Evolutionary conservation across 257 asterid genomes (phyloP), one percentile per base, ranked within the genome.

Genomic region (Ajuga chamaepitys): DNA sequence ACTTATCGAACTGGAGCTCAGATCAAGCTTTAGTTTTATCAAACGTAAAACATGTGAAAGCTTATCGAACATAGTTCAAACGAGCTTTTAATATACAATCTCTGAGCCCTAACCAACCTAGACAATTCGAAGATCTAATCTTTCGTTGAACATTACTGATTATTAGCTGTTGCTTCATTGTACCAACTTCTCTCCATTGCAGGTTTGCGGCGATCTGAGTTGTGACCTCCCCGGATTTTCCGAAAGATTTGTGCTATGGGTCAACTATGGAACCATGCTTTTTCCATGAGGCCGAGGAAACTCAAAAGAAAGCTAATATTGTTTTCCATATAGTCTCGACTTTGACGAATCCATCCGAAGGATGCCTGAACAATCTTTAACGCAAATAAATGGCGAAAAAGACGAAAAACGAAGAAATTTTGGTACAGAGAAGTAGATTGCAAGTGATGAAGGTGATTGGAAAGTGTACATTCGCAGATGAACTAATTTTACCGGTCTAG

Each of bases 221-320:
- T 38, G 70, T 42, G 47, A 37, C 16, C 73, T 70, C 9, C 6
- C 71, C 1, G 88, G 71, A 66, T 87, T 65, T 61, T 84, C 95
- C 2, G 86, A 86, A 57, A 76, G 75, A 70, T 89, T 93, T 57
- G 77, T 77, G 66, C 73, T 79, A 3, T 93, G 97, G 97, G 95
- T 93, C 58, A 67, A n/a, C 16, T 37, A 78, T 13, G 95, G 86
- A 26, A 74, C 77, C 55, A 60, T 77, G 77, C 79, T 81, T 42
- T 85, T 83, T 62, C 86, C 78, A 60, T 83, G 82, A 87, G 45
- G 64, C 44, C 44, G 37, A 13, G 17, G 24, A 26, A 26, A 54
- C 55, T 46, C 69, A 26, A 22, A 35, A 9, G 63, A 60, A n/a
- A 52, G 14, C 56, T 75, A 48, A 18, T 47, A 38, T 60, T 48